phyloP scores from a whole-genome alignment of 2,329 filamentous ascomycete genomes.

The Alternaria conjuncta region DNA sequence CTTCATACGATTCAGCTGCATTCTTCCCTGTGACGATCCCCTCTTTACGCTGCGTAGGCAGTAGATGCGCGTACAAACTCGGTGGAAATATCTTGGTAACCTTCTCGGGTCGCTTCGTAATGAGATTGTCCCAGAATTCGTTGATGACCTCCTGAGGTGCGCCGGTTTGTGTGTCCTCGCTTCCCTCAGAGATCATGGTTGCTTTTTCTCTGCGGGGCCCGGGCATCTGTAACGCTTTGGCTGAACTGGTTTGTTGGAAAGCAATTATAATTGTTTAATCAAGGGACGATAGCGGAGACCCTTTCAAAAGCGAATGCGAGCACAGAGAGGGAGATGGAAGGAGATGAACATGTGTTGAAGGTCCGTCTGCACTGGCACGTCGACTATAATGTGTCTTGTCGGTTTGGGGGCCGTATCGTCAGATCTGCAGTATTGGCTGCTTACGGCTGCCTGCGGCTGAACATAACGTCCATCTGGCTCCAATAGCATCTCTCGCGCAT shows the following conservation, averaged over 20 bases:
- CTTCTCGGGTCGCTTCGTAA: constrained; percentile 73
- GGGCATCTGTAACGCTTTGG: background rate
- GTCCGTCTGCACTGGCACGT: background rate
- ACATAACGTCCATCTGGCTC: background rate
- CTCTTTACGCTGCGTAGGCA: constrained; percentile 41
- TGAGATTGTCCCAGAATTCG: constrained; percentile 73
- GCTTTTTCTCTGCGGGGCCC: background rate
- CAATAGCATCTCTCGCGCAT: background rate
- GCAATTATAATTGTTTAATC: background rate
- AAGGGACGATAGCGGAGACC: background rate
- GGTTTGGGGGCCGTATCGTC: constrained; percentile 16
- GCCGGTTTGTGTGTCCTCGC: constrained; percentile 20
- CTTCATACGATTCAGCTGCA: constrained; percentile 71
- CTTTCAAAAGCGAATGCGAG: background rate
- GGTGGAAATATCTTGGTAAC: constrained; percentile 72
- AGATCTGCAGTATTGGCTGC: constrained; percentile 8
- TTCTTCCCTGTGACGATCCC: constrained; percentile 66
- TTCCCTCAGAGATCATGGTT: constrained; percentile 26
- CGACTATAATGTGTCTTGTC: constrained; percentile 5
- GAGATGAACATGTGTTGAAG: background rate
- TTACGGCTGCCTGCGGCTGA: constrained; percentile 19
- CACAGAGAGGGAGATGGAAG: background rate
- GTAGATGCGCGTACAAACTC: constrained; percentile 64
- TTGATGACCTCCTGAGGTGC: constrained; percentile 69
- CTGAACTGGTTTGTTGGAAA: background rate